phyloP scores from a whole-genome alignment of 2,329 filamentous ascomycete genomes.

The Aspergillus ochraceus region DNA sequence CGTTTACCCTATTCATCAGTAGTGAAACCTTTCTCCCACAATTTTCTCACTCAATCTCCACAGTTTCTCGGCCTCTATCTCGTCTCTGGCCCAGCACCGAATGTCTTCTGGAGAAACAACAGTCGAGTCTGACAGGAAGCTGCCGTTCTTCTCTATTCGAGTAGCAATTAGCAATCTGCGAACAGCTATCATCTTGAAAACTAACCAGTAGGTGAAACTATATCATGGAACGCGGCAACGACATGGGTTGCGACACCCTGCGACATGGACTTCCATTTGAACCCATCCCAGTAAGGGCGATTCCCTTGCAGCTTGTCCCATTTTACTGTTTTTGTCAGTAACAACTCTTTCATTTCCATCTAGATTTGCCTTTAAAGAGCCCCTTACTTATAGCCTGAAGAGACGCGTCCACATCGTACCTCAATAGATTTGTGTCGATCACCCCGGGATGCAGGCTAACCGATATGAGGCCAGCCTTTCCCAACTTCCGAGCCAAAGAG shows the following conservation, averaged over 20 bases:
- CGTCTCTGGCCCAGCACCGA: slow-evolving; percentile 1
- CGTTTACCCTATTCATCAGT: background rate
- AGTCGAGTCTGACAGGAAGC: background rate
- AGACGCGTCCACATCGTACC: background rate
- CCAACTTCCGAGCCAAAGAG: slow-evolving; percentile 33
- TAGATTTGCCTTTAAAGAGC: background rate
- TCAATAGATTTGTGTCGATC: slow-evolving; percentile 22
- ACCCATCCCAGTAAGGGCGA: background rate
- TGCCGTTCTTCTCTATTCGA: background rate
- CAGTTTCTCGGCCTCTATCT: slow-evolving; percentile 1
- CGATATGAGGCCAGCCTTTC: slow-evolving; percentile 20
- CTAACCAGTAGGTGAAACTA: background rate
- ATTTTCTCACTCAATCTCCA: slow-evolving; percentile 2
- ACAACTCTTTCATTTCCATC: background rate
- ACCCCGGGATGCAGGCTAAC: slow-evolving; percentile 31
- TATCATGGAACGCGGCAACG: background rate
- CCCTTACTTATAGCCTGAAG: background rate
- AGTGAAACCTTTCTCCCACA: background rate
- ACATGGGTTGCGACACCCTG: background rate
- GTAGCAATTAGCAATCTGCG: background rate
- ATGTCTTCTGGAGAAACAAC: background rate
- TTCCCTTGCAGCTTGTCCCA: background rate
- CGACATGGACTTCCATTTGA: background rate
- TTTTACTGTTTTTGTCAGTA: background rate
- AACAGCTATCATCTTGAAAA: background rate